phyloP scores from a whole-genome alignment of 164 flowering plant genomes.

The Annona squamosa region DNA sequence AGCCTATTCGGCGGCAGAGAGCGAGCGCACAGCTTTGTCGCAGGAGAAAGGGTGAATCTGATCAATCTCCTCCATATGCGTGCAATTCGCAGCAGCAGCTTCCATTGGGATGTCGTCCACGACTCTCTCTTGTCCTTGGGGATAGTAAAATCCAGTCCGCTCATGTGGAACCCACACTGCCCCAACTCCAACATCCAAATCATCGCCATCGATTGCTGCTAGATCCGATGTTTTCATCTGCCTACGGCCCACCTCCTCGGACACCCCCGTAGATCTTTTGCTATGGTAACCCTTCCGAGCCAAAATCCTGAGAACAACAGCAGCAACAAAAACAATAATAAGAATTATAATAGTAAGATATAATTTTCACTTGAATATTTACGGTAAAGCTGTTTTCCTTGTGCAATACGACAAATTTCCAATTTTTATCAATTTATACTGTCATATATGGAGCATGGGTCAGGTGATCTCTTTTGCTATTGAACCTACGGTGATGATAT shows the following conservation, averaged over 20 bases:
- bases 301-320: background rate
- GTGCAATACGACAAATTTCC: no score
- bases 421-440: no score
- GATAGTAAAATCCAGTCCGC: constrained; percentile 22
- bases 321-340: no score
- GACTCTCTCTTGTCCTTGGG: constrained; percentile 22
- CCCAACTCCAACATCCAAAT: background rate
- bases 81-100: background rate
- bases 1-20: background rate
- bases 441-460: no score
- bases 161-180: constrained; percentile 19
- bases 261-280: constrained; percentile 6
- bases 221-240: background rate
- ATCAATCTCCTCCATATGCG: background rate
- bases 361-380: no score
- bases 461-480: no score
- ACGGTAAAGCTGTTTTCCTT: no score
- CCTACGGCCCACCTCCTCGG: background rate
- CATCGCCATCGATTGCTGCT: background rate
- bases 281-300: constrained; percentile 11
- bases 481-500: no score
- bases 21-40: background rate
- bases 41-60: constrained; percentile 9
- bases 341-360: no score
- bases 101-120: constrained; percentile 16